Conservation (phyloP, 2,329 filamentous ascomycete genomes). For the Lachnum nothofagi region DNA sequence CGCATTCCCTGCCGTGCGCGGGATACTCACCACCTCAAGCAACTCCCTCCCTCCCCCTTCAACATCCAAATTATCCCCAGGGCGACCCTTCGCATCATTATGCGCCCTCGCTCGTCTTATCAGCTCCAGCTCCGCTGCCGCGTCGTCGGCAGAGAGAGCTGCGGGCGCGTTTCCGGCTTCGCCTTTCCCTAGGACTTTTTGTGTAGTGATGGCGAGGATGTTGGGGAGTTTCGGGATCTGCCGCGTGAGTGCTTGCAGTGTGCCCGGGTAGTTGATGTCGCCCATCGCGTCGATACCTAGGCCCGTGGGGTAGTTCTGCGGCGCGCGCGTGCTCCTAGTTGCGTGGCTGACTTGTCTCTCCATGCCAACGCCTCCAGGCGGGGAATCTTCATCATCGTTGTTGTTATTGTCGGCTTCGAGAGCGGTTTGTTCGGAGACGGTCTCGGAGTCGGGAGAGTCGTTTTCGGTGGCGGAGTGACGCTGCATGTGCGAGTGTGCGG, state of each 20-base stretch:
- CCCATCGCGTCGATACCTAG: conserved; percentile 56
- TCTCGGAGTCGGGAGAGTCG: conserved; percentile 29
- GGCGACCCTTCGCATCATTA: conserved; percentile 29
- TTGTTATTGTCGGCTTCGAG: conserved; percentile 48
- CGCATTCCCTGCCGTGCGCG: conserved; percentile 1
- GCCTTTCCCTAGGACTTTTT: conserved; percentile 25
- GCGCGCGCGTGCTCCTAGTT: conserved; percentile 56
- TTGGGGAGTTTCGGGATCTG: conserved; percentile 32
- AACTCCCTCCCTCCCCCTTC: conserved; percentile 26
- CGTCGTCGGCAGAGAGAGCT: conserved; percentile 24
- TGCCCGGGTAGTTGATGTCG: conserved; percentile 54
- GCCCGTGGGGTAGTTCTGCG: conserved; percentile 46
- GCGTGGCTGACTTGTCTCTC: conserved; percentile 60
- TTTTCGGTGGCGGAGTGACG: conserved; percentile 39
- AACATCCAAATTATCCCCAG: conserved; percentile 29
- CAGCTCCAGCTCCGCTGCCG: conserved; percentile 28
- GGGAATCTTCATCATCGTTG: conserved; percentile 44
- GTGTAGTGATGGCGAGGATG: conserved; percentile 21
- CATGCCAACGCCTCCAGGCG: conserved; percentile 51
- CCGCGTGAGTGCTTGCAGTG: conserved; percentile 38
- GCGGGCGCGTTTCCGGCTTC: conserved; percentile 19
- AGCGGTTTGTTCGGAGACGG: conserved; percentile 41
- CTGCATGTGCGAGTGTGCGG: conserved; percentile 57
- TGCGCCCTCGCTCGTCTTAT: conserved; percentile 27
- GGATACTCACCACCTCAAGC: conserved; percentile 22